Conservation (phyloP, 2,329 filamentous ascomycete species). For the Aspergillus felis region DNA sequence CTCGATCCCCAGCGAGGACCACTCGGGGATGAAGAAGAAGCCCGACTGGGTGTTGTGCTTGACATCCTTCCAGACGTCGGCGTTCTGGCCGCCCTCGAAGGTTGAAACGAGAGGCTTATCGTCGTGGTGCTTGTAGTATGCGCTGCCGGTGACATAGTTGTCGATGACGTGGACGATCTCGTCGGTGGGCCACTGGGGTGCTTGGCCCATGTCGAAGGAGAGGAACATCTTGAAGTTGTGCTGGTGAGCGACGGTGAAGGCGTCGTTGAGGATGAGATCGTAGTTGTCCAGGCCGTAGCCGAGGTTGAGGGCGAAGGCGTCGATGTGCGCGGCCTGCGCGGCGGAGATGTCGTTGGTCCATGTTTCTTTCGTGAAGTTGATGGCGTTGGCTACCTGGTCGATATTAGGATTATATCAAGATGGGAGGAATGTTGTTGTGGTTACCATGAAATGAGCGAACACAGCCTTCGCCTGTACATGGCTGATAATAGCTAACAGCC, state of each 20-base stretch:
- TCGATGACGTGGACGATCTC: constrained; percentile 11
- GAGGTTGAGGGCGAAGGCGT: constrained; percentile 42
- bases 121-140: constrained; percentile 25
- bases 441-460: constrained; percentile 34
- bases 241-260: constrained; percentile 23
- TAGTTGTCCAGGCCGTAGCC: constrained; percentile 24
- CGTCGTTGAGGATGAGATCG: constrained; percentile 14
- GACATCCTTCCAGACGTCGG: constrained; percentile 44
- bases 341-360: constrained; percentile 33
- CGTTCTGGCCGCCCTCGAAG: constrained; percentile 43
- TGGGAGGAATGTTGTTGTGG: too few relatives aligned
- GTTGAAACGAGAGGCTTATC: constrained; percentile 38
- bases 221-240: constrained; percentile 34
- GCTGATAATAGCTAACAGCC: constrained; percentile 1
- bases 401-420: not conserved
- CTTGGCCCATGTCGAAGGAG: constrained; percentile 31
- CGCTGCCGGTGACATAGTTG: constrained; percentile 19
- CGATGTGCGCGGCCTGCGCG: constrained; percentile 36
- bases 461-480: constrained; percentile 20
- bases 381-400: constrained; percentile 22
- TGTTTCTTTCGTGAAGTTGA: constrained; percentile 19
- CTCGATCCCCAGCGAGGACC: constrained; percentile 35
- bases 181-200: constrained; percentile 13
- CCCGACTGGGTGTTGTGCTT: constrained; percentile 30
- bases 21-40: constrained; percentile 47